Evolutionary conservation across 2,329 filamentous ascomycete species (phyloP).

Genomic region (Talaromyces sp.): DNA sequence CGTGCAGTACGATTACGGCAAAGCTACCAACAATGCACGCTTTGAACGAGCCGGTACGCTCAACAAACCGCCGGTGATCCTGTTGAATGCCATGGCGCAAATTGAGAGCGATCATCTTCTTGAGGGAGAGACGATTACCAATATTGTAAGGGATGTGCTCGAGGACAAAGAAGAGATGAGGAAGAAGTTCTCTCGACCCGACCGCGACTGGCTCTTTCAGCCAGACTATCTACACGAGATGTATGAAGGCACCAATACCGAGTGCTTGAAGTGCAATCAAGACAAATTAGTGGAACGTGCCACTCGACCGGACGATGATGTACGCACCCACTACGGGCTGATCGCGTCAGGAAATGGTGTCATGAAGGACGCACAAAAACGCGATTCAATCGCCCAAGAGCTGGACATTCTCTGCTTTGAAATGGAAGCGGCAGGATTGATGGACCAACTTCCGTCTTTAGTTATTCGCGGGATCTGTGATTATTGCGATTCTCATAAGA

Average conservation of each 20-base stretch:
- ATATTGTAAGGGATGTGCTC: background rate
- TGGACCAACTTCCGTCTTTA: background rate
- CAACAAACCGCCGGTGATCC: background rate
- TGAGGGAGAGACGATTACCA: background rate
- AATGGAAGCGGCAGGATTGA: no score
- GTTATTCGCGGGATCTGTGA: background rate
- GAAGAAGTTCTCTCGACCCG: background rate
- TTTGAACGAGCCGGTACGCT: background rate
- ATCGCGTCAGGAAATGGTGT: constrained; percentile 29
- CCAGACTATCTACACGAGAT: background rate
- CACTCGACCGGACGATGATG: constrained; percentile 18
- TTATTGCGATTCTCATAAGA: background rate
- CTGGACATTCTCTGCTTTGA: background rate
- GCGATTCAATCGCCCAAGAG: background rate
- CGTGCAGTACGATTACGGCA: constrained; percentile 8
- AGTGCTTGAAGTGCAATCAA: background rate
- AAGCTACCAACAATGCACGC: background rate
- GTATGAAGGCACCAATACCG: background rate
- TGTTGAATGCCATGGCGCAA: background rate
- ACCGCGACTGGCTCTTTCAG: background rate
- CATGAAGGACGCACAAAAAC: constrained; percentile 10
- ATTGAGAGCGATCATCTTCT: background rate
- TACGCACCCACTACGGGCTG: constrained; percentile 25
- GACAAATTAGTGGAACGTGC: background rate
- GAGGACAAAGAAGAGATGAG: background rate